Percentiles rank a stretch among this genome's conserved stretches.
These are phyloP conservation scores for Ophiostoma triangulosporum DNA, from an alignment of 2,329 filamentous ascomycete species.

Conservation along the genomic window DNA sequence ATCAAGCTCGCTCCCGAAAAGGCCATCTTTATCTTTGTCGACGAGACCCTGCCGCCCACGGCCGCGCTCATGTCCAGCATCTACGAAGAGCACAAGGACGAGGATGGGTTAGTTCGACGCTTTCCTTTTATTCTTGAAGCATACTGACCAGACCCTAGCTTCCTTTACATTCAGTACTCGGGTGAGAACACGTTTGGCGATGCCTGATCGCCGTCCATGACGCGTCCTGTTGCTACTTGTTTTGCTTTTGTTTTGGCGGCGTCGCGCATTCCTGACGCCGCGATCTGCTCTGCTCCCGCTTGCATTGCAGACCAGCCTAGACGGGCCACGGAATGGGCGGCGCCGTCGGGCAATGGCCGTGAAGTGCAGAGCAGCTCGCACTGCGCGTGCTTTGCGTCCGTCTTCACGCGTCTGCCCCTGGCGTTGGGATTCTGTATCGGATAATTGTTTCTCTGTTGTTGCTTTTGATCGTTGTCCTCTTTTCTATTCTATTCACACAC, in stretches of 20 bases:
- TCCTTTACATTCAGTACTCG: slow-evolving; percentile 98
- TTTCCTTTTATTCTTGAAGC: background rate
- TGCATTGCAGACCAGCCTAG: too few relatives aligned
- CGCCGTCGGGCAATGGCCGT: slow-evolving; percentile 1
- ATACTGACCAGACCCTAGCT: slow-evolving; percentile 36
- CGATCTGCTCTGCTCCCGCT: too few relatives aligned
- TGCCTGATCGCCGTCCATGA: background rate
- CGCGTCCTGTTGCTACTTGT: too few relatives aligned
- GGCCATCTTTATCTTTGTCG: slow-evolving; percentile 99
- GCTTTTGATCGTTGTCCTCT: background rate
- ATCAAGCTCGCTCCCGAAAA: slow-evolving; percentile 99
- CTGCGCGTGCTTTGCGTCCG: background rate
- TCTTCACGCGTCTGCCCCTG: background rate
- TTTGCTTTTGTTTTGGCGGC: too few relatives aligned
- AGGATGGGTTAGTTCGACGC: slow-evolving; percentile 42
- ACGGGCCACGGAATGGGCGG: background rate
- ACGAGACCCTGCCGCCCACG: slow-evolving; percentile 91
- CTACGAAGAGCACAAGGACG: slow-evolving; percentile 96
- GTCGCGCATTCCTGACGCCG: too few relatives aligned
- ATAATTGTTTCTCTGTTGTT: background rate
- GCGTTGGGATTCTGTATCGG: slow-evolving; percentile 8
- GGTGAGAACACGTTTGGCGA: slow-evolving; percentile 96
- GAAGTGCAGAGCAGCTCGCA: background rate
- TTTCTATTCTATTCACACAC: background rate
- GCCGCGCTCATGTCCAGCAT: slow-evolving; percentile 98